These are phyloP conservation scores for Sugiyamaella americana DNA, from an alignment of 805 yeast species.

Conservation along the genomic window DNA sequence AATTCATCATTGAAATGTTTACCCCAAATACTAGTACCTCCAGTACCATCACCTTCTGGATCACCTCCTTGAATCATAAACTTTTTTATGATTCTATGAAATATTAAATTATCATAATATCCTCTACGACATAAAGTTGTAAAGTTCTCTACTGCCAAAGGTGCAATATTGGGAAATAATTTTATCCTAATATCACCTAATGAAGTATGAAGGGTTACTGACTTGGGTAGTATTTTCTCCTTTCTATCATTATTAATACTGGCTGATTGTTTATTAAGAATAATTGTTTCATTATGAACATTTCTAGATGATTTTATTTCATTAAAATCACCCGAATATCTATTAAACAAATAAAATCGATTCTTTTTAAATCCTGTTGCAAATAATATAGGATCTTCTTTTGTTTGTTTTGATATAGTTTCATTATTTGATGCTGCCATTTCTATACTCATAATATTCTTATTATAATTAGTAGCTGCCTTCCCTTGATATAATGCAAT, in stretches of 20 bases:
- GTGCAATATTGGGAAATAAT: slow-evolving; percentile 34
- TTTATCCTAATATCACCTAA: slow-evolving; percentile 39
- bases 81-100: slow-evolving; percentile 40
- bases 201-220: slow-evolving; percentile 36
- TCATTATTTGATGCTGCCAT: slow-evolving; percentile 31
- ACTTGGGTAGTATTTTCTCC: slow-evolving; percentile 2
- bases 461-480: slow-evolving; percentile 16
- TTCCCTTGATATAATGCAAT: slow-evolving; percentile 31
- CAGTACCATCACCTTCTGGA: slow-evolving; percentile 41
- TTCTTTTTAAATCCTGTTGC: slow-evolving; percentile 24
- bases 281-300: slow-evolving; percentile 21
- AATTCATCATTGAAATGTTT: slow-evolving; percentile 42
- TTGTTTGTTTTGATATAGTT: slow-evolving; percentile 24
- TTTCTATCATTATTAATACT: slow-evolving; percentile 2
- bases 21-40: slow-evolving; percentile 37
- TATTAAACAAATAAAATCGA: slow-evolving; percentile 29
- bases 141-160: slow-evolving; percentile 40
- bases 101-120: slow-evolving; percentile 37
- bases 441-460: slow-evolving; percentile 26
- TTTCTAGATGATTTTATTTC: slow-evolving; percentile 25
- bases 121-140: slow-evolving; percentile 32
- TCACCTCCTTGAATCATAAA: slow-evolving; percentile 62
- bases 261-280: not conserved
- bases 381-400: slow-evolving; percentile 29
- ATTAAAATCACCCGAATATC: slow-evolving; percentile 18